These are phyloP conservation scores for Mycena rebaudengoi DNA, from an alignment of 768 basidiomycete genomes.

Conservation along the genomic window DNA sequence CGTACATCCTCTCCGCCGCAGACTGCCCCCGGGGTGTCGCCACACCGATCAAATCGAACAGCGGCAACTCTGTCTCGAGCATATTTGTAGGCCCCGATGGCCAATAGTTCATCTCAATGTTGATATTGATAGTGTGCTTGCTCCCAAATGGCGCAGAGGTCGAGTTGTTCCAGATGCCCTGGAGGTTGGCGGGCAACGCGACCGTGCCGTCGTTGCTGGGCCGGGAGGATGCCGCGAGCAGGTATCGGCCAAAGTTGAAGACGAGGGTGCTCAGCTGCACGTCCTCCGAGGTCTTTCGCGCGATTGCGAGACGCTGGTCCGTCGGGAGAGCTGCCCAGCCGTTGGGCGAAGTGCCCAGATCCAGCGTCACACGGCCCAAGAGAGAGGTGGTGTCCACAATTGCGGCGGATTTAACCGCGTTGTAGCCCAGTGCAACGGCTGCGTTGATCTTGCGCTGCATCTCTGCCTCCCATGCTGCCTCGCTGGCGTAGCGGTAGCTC, in stretches of 20 bases:
- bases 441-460: conserved; percentile 9
- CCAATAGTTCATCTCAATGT: background rate
- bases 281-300: background rate
- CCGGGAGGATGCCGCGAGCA: background rate
- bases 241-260: background rate
- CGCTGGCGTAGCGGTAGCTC: conserved; percentile 2
- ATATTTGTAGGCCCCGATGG: background rate
- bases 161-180: background rate
- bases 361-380: conserved; percentile 3
- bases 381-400: background rate
- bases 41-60: background rate
- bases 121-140: background rate
- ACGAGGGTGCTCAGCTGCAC: background rate
- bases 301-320: background rate
- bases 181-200: background rate
- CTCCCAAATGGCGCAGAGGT: background rate
- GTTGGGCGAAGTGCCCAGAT: conserved; percentile 6
- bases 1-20: background rate
- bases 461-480: conserved; percentile 10
- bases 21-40: background rate
- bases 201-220: background rate
- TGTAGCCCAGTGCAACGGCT: background rate
- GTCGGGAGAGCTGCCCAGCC: background rate
- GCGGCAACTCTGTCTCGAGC: background rate
- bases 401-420: conserved; percentile 3